Percentiles rank a stretch among this genome's conserved stretches.
These are phyloP conservation scores for Stemphylium lycopersici DNA, from an alignment of 2,329 filamentous ascomycete species.

Conservation along the genomic window DNA sequence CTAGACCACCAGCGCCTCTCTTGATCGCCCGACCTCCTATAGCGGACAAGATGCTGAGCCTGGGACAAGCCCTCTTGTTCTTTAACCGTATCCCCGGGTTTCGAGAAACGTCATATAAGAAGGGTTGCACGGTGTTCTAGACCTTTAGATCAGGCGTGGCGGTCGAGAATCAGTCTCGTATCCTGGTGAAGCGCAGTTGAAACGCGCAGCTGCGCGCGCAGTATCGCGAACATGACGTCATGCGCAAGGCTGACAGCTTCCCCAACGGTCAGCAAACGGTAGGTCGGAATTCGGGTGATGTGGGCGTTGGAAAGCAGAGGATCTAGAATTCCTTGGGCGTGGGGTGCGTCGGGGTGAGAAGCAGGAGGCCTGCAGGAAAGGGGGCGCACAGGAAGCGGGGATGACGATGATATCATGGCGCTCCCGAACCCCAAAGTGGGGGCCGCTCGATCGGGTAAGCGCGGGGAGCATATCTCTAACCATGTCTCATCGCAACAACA, in stretches of 20 bases:
- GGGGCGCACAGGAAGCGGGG: not conserved
- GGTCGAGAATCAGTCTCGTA: slow-evolving; percentile 1
- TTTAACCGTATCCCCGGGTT: not conserved
- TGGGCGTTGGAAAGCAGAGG: not conserved
- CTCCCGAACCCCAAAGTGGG: not conserved
- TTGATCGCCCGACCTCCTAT: not conserved
- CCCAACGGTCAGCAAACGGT: not conserved
- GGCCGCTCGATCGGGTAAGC: too few relatives aligned
- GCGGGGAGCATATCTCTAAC: too few relatives aligned
- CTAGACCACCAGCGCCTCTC: slow-evolving; percentile 10
- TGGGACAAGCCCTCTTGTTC: not conserved
- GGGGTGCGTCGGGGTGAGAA: not conserved
- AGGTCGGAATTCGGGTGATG: not conserved
- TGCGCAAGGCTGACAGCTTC: slow-evolving; percentile 7
- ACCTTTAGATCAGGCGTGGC: not conserved
- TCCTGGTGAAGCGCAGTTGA: slow-evolving; percentile 4
- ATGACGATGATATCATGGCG: slow-evolving; percentile 3
- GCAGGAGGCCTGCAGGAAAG: not conserved
- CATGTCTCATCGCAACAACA: not conserved
- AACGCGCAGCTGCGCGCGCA: slow-evolving; percentile 8
- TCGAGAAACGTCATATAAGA: slow-evolving; percentile 2
- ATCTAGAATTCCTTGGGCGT: slow-evolving; percentile 9
- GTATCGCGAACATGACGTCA: slow-evolving; percentile 17
- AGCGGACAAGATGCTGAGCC: not conserved
- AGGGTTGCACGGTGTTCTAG: not conserved